phyloP scores from a whole-genome alignment of 179 eudicot species.

The Beta macrorhiza region DNA sequence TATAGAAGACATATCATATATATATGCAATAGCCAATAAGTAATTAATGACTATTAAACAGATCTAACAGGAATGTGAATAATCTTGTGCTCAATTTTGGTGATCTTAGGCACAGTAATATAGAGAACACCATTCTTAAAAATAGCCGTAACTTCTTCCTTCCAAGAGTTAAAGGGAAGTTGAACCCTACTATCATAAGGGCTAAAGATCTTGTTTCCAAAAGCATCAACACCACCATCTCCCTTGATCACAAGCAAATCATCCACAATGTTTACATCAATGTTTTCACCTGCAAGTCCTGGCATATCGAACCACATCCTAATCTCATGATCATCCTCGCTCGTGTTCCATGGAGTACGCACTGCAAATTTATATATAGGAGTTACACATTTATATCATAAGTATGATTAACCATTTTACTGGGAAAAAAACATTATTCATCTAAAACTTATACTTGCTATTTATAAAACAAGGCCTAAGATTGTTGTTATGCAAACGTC shows the following conservation, averaged over 20 bases:
- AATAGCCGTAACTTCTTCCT: constrained; percentile 7
- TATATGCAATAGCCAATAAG: neutral
- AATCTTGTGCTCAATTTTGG: constrained; percentile 12
- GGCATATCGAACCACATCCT: constrained; percentile 20
- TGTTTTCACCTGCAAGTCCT: constrained; percentile 14
- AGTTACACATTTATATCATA: no score
- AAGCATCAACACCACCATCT: constrained; percentile 14
- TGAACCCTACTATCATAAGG: constrained; percentile 15
- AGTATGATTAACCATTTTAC: no score
- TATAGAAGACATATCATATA: neutral
- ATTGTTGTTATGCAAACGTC: no score
- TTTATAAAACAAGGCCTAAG: no score
- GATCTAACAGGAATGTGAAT: constrained; percentile 12
- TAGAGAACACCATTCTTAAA: constrained; percentile 20
- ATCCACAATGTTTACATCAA: neutral
- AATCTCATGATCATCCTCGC: constrained; percentile 14
- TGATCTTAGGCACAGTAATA: constrained; percentile 11
- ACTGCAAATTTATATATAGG: neutral
- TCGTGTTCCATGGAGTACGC: constrained; percentile 13
- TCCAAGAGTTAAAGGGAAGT: constrained; percentile 12
- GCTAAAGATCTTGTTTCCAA: constrained; percentile 9
- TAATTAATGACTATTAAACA: neutral
- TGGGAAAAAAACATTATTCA: no score
- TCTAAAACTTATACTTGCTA: no score
- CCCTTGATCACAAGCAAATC: constrained; percentile 15